phyloP scores from a whole-genome alignment of 352 stramenopile species.

The Phytophthora aleatoria region DNA sequence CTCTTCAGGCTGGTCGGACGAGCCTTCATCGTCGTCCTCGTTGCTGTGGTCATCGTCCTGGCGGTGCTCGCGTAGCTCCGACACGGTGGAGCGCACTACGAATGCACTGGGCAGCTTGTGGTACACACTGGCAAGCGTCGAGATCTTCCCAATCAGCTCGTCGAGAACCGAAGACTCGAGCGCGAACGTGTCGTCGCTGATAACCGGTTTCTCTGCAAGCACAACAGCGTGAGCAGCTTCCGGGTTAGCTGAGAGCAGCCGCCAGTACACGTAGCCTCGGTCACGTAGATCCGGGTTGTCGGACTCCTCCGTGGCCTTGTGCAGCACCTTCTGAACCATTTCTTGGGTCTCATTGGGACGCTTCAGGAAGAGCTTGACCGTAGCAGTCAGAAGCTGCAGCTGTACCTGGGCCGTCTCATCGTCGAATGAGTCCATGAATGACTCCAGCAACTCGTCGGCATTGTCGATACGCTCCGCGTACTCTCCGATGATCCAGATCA shows the following conservation, averaged over 20 bases:
- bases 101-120: conserved; percentile 94
- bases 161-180: conserved; percentile 96
- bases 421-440: conserved; percentile 98
- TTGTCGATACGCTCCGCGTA: conserved; percentile 99
- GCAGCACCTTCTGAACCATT: conserved; percentile 98
- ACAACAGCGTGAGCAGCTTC: conserved; percentile 98
- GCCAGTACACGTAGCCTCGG: conserved; percentile 99
- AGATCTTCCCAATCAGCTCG: conserved; percentile 97
- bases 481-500: conserved; percentile 99
- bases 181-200: conserved; percentile 98
- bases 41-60: conserved; percentile 74
- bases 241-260: conserved; percentile 97
- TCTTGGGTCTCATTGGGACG: conserved; percentile 91
- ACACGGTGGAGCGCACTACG: conserved; percentile 82
- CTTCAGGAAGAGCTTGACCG: conserved; percentile 99
- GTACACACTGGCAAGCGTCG: conserved; percentile 97
- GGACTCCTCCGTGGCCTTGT: conserved; percentile 97
- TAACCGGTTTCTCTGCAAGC: conserved; percentile 98
- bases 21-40: conserved; percentile 73
- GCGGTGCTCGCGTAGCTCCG: conserved; percentile 71
- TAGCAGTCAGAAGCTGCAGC: conserved; percentile 98
- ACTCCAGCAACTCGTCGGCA: conserved; percentile 98
- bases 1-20: conserved; percentile 61
- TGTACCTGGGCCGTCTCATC: conserved; percentile 97
- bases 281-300: conserved; percentile 99